These are phyloP conservation scores for Berkeleyomyces basicola DNA, from an alignment of 2,329 filamentous ascomycete genomes.

Conservation along the genomic window DNA sequence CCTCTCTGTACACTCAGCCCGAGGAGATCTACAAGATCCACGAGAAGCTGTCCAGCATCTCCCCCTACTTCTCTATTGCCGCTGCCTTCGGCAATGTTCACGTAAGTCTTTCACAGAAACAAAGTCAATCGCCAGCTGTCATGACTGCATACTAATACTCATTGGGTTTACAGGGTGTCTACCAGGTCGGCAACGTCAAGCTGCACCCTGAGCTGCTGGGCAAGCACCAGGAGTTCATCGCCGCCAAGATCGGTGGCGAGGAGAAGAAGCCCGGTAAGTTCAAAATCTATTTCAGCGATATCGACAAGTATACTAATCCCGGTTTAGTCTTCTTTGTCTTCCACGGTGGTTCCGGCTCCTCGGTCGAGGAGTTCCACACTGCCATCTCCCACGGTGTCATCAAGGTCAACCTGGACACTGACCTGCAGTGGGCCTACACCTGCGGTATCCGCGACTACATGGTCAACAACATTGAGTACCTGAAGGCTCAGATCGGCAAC, in stretches of 20 bases:
- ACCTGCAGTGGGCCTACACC: slow-evolving; percentile 91
- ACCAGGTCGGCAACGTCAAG: slow-evolving; percentile 95
- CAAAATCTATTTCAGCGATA: background rate
- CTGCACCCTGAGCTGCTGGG: slow-evolving; percentile 87
- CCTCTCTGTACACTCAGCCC: slow-evolving; percentile 90
- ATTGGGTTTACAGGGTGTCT: slow-evolving; percentile 41
- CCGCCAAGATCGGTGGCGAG: slow-evolving; percentile 51
- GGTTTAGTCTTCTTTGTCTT: slow-evolving; percentile 75
- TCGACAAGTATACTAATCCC: background rate
- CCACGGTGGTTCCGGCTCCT: slow-evolving; percentile 90
- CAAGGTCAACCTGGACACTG: slow-evolving; percentile 99
- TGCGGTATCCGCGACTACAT: slow-evolving; percentile 89
- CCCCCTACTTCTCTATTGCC: slow-evolving; percentile 93
- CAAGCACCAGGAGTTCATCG: slow-evolving; percentile 91
- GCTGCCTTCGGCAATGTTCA: slow-evolving; percentile 98
- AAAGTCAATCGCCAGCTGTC: background rate
- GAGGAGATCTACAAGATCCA: slow-evolving; percentile 91
- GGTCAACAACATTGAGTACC: slow-evolving; percentile 86
- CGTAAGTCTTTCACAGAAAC: slow-evolving; percentile 23
- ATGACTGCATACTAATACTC: no score
- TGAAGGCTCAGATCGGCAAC: slow-evolving; percentile 77
- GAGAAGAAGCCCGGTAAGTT: slow-evolving; percentile 57
- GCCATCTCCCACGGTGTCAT: slow-evolving; percentile 89
- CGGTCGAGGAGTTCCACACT: slow-evolving; percentile 75
- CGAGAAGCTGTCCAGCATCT: slow-evolving; percentile 70